These are phyloP conservation scores for Candida nonsorbophila DNA, from an alignment of 805 yeast species.

Conservation along the genomic window DNA sequence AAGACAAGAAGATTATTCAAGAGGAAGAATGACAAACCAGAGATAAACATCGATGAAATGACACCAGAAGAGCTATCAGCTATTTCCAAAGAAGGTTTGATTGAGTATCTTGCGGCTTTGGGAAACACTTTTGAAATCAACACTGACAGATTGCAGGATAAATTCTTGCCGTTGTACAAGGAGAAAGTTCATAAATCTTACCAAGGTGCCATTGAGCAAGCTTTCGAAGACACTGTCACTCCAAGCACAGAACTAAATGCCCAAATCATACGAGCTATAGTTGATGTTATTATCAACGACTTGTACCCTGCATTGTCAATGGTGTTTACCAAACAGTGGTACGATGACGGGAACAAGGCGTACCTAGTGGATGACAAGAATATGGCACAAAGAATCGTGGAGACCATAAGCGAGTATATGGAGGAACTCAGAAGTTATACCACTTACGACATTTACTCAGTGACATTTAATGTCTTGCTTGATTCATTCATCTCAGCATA, in stretches of 20 bases:
- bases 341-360: conserved; percentile 39
- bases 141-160: conserved; percentile 56
- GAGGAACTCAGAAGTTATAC: conserved; percentile 52
- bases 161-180: conserved; percentile 60
- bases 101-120: conserved; percentile 76
- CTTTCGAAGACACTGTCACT: conserved; percentile 44
- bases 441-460: conserved; percentile 35
- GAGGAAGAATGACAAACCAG: conserved; percentile 7
- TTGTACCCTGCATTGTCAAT: conserved; percentile 54
- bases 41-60: conserved; percentile 34
- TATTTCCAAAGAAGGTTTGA: conserved; percentile 57
- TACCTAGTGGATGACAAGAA: conserved; percentile 24
- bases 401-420: conserved; percentile 72
- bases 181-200: conserved; percentile 48
- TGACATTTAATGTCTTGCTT: conserved; percentile 31
- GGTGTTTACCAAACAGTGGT: conserved; percentile 70
- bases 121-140: conserved; percentile 85
- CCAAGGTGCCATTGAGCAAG: conserved; percentile 27
- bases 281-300: conserved; percentile 69
- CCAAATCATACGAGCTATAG: conserved; percentile 62
- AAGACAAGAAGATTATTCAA: conserved; percentile 33
- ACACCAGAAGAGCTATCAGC: conserved; percentile 30
- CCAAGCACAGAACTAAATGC: conserved; percentile 77
- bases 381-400: conserved; percentile 57
- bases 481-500: conserved; percentile 34